phyloP scores from a whole-genome alignment of 2,329 filamentous ascomycete species.

The Aspergillus fijiensis region DNA sequence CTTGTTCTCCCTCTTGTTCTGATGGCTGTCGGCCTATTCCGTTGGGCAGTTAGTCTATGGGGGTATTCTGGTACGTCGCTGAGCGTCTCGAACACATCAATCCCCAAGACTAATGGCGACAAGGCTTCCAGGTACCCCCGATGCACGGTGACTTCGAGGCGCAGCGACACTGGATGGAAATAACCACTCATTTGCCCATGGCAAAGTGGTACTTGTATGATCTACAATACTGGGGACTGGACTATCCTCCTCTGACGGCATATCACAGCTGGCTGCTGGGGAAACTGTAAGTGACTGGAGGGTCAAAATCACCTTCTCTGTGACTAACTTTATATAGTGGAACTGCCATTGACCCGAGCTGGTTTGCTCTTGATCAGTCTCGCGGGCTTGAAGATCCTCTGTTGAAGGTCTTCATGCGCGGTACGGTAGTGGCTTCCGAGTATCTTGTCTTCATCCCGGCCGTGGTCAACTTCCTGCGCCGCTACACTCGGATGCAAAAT shows the following conservation, averaged over 20 bases:
- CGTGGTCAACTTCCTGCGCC: slow-evolving; percentile 77
- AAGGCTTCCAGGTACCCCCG: slow-evolving; percentile 76
- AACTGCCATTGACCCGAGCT: slow-evolving; percentile 70
- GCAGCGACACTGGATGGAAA: slow-evolving; percentile 98
- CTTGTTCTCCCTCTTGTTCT: slow-evolving; percentile 82
- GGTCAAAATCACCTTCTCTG: slow-evolving; percentile 12
- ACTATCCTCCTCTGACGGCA: slow-evolving; percentile 95
- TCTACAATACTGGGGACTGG: slow-evolving; percentile 93
- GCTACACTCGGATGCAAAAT: slow-evolving; percentile 72
- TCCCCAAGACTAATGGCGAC: not conserved
- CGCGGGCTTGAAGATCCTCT: slow-evolving; percentile 75
- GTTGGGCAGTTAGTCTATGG: slow-evolving; percentile 91
- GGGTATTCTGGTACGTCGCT: slow-evolving; percentile 76
- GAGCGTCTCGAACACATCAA: not conserved
- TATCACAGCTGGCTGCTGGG: slow-evolving; percentile 98
- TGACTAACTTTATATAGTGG: slow-evolving; percentile 53
- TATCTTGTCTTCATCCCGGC: slow-evolving; percentile 88
- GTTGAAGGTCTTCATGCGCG: slow-evolving; percentile 94
- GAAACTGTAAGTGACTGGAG: slow-evolving; percentile 60
- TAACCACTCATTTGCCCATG: slow-evolving; percentile 83
- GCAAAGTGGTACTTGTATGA: slow-evolving; percentile 99
- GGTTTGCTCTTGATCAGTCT: slow-evolving; percentile 84
- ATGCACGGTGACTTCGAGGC: slow-evolving; percentile 98
- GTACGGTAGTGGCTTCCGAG: slow-evolving; percentile 85
- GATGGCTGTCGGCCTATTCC: slow-evolving; percentile 86